These are phyloP conservation scores for Salix exigua DNA, from an alignment of 345 rosid genomes.

Conservation along the genomic window DNA sequence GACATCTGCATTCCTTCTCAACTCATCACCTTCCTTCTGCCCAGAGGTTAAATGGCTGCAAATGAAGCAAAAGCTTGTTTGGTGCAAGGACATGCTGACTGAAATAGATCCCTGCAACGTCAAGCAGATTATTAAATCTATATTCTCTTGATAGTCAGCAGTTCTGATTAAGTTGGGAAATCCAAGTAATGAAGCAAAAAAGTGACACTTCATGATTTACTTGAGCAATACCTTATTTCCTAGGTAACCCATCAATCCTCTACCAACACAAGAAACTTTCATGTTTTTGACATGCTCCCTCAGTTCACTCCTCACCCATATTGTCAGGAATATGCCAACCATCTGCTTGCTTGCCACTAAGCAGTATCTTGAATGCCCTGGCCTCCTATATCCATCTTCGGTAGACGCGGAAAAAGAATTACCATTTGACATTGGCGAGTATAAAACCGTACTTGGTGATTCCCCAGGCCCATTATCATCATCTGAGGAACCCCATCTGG, in stretches of 20 bases:
- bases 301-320: conserved; percentile 91
- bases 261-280: conserved; percentile 95
- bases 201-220: background rate
- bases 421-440: conserved; percentile 59
- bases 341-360: conserved; percentile 91
- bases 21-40: conserved; percentile 94
- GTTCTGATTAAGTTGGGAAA: conserved; percentile 7
- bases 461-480: conserved; percentile 89
- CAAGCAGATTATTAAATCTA: conserved; percentile 9
- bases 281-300: conserved; percentile 81
- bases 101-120: conserved; percentile 88
- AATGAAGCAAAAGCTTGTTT: conserved; percentile 90
- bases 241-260: conserved; percentile 98
- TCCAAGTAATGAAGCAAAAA: background rate
- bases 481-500: conserved; percentile 91
- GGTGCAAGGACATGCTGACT: conserved; percentile 85
- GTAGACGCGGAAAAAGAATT: conserved; percentile 42
- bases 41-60: conserved; percentile 96
- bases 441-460: conserved; percentile 74
- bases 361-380: conserved; percentile 77
- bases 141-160: background rate
- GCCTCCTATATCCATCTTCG: conserved; percentile 60
- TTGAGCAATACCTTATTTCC: conserved; percentile 79
- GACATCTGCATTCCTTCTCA: conserved; percentile 86
- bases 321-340: conserved; percentile 93